Evolutionary conservation across 495 filamentous ascomycete species (phyloP).

Genomic region (Aeminium ludgeri): DNA sequence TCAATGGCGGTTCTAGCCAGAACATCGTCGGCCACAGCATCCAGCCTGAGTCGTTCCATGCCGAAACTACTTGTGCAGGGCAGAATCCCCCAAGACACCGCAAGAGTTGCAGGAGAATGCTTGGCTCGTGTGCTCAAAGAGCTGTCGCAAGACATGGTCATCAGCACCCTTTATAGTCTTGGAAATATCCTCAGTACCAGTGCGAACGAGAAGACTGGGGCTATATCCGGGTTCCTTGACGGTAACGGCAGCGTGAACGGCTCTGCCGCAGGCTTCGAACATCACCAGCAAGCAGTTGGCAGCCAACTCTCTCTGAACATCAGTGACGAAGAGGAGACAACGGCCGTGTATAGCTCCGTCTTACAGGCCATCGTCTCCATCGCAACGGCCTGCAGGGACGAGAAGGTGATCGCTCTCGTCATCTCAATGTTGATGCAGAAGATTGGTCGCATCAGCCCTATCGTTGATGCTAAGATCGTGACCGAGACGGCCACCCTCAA

Average conservation of each 20-base stretch:
- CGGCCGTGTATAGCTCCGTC: constrained; percentile 55
- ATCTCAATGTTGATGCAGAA: constrained; percentile 93
- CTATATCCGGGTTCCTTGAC: constrained; percentile 7
- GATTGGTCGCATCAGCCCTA: constrained; percentile 58
- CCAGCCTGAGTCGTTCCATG: constrained; percentile 62
- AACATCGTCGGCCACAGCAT: constrained; percentile 50
- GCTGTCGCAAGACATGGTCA: constrained; percentile 80
- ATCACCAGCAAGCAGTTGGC: constrained; percentile 39
- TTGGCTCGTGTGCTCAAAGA: constrained; percentile 61
- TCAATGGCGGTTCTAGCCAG: constrained; percentile 66
- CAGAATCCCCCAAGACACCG: constrained; percentile 42
- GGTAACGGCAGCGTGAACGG: constrained; percentile 27
- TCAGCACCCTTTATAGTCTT: constrained; percentile 84
- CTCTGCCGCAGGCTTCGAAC: constrained; percentile 29
- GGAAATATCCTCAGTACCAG: constrained; percentile 77
- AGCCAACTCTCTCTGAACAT: constrained; percentile 64
- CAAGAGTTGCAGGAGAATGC: constrained; percentile 60
- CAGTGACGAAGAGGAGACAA: constrained; percentile 55
- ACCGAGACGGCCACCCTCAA: constrained; percentile 65
- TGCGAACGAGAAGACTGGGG: constrained; percentile 22
- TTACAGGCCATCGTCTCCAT: constrained; percentile 81
- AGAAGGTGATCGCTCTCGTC: constrained; percentile 86
- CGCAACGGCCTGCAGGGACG: constrained; percentile 61
- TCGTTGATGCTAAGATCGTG: constrained; percentile 69
- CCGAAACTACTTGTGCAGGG: constrained; percentile 74